Percentiles rank a stretch among this genome's conserved stretches.
phyloP scores from a whole-genome alignment of 2,329 filamentous ascomycete genomes.

The Talaromyces sp. region DNA sequence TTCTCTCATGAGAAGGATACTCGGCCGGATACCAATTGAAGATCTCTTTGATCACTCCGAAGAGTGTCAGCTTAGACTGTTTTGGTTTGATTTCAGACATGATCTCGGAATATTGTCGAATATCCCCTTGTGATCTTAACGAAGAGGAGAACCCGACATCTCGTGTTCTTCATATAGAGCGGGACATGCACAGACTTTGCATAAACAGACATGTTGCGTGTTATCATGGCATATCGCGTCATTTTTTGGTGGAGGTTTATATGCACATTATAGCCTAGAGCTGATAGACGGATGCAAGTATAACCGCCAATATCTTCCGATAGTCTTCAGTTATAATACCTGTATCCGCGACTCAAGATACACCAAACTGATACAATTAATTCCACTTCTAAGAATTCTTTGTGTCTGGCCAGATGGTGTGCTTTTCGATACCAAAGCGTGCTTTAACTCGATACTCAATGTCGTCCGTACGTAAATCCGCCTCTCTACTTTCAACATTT shows the following conservation, averaged over 20 bases:
- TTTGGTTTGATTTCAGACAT: neutral
- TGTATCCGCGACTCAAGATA: neutral
- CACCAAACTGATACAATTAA: neutral
- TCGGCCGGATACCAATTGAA: constrained; percentile 34
- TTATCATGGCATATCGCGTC: constrained; percentile 7
- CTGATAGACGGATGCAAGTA: neutral
- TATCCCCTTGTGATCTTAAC: too few relatives aligned
- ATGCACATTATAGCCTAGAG: neutral
- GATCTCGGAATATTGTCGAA: neutral
- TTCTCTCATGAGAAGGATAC: constrained; percentile 30
- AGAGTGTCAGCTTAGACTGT: constrained; percentile 14
- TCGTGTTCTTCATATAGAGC: neutral
- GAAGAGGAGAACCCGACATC: too few relatives aligned
- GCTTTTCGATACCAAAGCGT: neutral
- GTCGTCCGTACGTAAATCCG: neutral
- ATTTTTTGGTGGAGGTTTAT: neutral
- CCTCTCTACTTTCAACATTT: neutral
- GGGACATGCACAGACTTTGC: too few relatives aligned
- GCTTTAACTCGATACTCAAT: neutral
- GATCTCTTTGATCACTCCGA: constrained; percentile 28
- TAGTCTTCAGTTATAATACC: neutral
- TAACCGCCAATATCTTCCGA: neutral
- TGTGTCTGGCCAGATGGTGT: neutral
- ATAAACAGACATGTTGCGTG: neutral
- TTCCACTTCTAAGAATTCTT: neutral